Base-by-base conservation (phyloP, 2,329 filamentous ascomycete genomes). In the Cucurbitaria berberidis region DNA sequence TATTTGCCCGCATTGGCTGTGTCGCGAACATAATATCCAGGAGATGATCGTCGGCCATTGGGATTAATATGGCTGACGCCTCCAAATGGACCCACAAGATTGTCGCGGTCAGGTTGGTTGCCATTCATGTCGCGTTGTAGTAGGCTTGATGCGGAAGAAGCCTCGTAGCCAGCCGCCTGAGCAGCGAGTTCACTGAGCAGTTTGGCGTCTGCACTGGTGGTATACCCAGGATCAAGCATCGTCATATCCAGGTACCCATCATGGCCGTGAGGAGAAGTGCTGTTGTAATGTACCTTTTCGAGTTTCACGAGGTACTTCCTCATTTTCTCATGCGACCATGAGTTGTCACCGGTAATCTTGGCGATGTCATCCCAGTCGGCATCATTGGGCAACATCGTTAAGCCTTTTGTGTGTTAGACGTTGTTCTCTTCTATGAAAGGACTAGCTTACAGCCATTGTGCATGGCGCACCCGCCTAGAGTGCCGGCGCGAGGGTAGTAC, bases 301-400 rank as follows among this genome's bases (percentile, higher is more conserved):
- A 65, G 45, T 10, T 57, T 63, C 32, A 67, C 62, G 41, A 84
- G 84, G 68, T 86, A 82, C 51, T 79, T 74, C 55, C 82, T 77
- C 84, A 87, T 86, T 59, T 83, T 84, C 1, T 75, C 72, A 0
- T 83, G 74, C 0, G 75, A 73, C 85, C 85, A 88, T 0, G 81
- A 82, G 2, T 72, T 60, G 60, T 88, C 85, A 4, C 84, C 84
- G 0, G 86, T 88, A 29, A 85, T 66, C 10, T 76, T 70, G 3
- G 80, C 81, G 46, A 88, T 82, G 57, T 82, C 72, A 39, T 84
- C 75, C 75, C 82, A 88, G 69, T 88, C 86, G 26, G 78, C 79
- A 35, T 82, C 77, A 49, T 83, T 78, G 0, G 85, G 84, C 49
- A 84, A 81, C 35, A 86, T 76, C 11, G 80, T 78, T 41, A 65